Percentiles rank a stretch among this genome's conserved stretches.
These are phyloP conservation scores for Pseudoturritis turrita DNA, from an alignment of 345 rosid species.

Conservation along the genomic window DNA sequence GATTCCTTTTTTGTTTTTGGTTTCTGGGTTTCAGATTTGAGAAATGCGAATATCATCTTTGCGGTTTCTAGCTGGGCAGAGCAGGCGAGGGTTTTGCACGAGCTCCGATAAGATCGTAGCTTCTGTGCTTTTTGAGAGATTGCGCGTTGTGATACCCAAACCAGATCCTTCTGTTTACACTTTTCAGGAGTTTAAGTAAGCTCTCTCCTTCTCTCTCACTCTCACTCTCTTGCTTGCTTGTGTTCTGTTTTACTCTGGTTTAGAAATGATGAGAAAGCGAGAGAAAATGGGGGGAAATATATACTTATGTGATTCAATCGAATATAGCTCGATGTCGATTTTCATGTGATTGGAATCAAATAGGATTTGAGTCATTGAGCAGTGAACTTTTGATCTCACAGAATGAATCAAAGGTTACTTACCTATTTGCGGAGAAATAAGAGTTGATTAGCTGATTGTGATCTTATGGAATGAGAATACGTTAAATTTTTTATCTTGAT, in stretches of 20 bases:
- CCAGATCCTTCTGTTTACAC: constrained; percentile 85
- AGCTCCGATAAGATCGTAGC: constrained; percentile 76
- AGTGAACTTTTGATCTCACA: not conserved
- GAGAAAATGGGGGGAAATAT: not conserved
- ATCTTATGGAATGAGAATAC: not conserved
- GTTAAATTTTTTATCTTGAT: not conserved
- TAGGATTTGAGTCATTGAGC: not conserved
- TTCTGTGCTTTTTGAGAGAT: constrained; percentile 90
- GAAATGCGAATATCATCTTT: constrained; percentile 52
- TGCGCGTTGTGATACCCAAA: constrained; percentile 86
- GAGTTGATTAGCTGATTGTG: not conserved
- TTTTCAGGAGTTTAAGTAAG: constrained; percentile 93
- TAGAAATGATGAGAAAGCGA: not conserved
- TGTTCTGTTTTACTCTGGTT: not conserved
- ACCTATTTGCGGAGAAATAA: not conserved
- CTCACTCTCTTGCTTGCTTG: not conserved
- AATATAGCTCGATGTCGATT: not conserved
- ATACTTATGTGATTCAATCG: not conserved
- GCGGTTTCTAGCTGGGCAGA: constrained; percentile 24
- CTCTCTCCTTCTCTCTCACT: not conserved
- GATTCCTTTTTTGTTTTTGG: not conserved
- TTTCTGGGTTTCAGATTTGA: not conserved
- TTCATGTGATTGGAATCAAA: not conserved
- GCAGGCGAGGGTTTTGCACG: constrained; percentile 49
- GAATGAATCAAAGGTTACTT: not conserved